Evolutionary conservation across 2,329 filamentous ascomycete species (phyloP).

Genomic region (Fusarium sp.): DNA sequence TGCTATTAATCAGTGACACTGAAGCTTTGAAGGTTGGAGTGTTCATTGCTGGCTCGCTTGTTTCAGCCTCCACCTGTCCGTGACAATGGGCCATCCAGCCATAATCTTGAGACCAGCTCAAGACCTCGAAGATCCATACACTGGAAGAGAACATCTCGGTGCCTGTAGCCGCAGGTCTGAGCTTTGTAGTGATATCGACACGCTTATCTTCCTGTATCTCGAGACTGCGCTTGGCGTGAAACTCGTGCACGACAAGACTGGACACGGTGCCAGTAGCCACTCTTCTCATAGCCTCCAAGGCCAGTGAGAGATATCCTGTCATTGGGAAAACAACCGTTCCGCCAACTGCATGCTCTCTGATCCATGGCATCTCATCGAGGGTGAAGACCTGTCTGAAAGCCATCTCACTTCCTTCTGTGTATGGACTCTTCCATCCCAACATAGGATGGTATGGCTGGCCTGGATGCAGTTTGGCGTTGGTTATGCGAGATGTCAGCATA

Average conservation of each 20-base stretch:
- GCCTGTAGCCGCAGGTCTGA: constrained; percentile 33
- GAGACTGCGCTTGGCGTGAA: constrained; percentile 36
- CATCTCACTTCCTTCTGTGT: constrained; percentile 37
- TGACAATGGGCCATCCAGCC: no score
- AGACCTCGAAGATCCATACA: no score
- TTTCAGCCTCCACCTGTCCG: no score
- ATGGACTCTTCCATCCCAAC: constrained; percentile 24
- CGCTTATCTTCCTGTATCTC: constrained; percentile 43
- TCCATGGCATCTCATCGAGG: constrained; percentile 55
- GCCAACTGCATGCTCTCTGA: constrained; percentile 56
- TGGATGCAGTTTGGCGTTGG: constrained; percentile 49
- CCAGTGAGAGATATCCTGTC: constrained; percentile 15
- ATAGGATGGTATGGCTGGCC: constrained; percentile 50
- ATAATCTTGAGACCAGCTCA: no score
- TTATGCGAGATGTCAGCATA: constrained; percentile 56
- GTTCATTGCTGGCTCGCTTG: no score
- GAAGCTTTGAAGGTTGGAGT: no score
- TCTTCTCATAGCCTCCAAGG: constrained; percentile 14
- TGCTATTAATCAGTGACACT: no score
- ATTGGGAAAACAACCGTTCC: constrained; percentile 38
- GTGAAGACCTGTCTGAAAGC: constrained; percentile 52
- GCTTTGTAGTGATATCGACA: constrained; percentile 43
- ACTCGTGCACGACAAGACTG: constrained; percentile 26
- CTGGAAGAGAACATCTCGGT: constrained; percentile 29
- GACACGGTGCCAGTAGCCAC: neutral